Base-by-base conservation (phyloP, 345 rosid species). In the Anastatica hierochuntica region DNA sequence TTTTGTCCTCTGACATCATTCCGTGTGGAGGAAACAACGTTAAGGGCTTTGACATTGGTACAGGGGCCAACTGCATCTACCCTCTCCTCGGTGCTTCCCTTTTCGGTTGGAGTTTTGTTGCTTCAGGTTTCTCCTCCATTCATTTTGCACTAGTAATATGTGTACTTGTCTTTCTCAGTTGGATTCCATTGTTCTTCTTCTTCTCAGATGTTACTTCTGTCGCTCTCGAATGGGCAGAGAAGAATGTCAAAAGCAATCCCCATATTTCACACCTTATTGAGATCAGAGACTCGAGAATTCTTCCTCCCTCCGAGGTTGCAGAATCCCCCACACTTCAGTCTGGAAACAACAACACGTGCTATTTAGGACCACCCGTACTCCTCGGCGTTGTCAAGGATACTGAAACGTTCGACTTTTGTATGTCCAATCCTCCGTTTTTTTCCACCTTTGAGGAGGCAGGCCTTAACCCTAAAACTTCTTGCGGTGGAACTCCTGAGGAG, bases 351-450 rank as follows among this genome's bases (percentile, higher is more conserved):
- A n/a, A 41, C 48, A 56, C 38, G 49, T 10, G 70, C 48, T 81
- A 67, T 72, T 11, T 35, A n/a, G 81, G 75, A 43, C 76, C 74
- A 12, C 63, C 84, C 15, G 24, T 85, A 54, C 90, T 88, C 66
- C 38, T 71, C 23, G 84, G 79, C 52, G 85, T 83, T 56, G 84
- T 85, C 37, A 76, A 39, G 53, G 81, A 85, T 23, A 77, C 67
- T 3, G 95, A 92, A 80, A 77, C 67, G 15, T 92, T 85, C 33
- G 97, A 88, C 58, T 92, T 92, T 67, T 88, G 97, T 82, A 83
- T 88, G 94, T 85, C 81, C 53, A 88, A 92, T 69, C 98, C 98
- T 76, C 98, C 98, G 2, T 92, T 88, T 76, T 92, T 92, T 17
- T 83, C 81, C 65, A 72, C 73, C 48, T 73, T 81, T 64, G 90